These are phyloP conservation scores for Phylloboletellus chloephorus DNA, from an alignment of 1,284 basidiomycete species.

Conservation along the genomic window DNA sequence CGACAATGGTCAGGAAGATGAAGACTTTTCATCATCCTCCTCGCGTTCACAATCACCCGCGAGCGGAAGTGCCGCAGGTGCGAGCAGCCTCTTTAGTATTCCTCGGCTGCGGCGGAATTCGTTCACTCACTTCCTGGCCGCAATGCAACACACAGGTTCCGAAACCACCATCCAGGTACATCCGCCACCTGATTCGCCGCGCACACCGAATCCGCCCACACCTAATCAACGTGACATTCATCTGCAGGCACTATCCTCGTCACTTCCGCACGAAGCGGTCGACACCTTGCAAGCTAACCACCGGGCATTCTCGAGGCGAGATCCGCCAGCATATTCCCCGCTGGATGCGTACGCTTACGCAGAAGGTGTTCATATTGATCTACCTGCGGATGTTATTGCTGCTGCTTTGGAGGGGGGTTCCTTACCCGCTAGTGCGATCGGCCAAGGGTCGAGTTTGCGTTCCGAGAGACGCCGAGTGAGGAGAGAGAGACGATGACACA, in stretches of 20 bases:
- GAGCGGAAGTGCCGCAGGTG: constrained; percentile 56
- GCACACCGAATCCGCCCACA: constrained; percentile 69
- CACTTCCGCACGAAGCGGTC: constrained; percentile 27
- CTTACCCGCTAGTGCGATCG: constrained; percentile 51
- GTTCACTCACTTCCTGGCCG: constrained; percentile 56
- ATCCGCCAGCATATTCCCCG: constrained; percentile 78
- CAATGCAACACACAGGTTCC: constrained; percentile 52
- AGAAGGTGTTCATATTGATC: constrained; percentile 76
- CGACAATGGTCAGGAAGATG: constrained; percentile 22
- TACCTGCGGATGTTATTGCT: constrained; percentile 77
- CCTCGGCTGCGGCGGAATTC: constrained; percentile 56
- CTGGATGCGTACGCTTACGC: constrained; percentile 73
- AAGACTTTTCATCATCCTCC: constrained; percentile 35
- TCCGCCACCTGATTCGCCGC: constrained; percentile 70
- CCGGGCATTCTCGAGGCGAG: constrained; percentile 41
- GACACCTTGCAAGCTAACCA: constrained; percentile 18
- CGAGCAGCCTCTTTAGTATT: constrained; percentile 69
- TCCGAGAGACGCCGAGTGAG: constrained; percentile 55
- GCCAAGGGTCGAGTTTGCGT: constrained; percentile 44
- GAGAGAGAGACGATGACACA: constrained; percentile 44
- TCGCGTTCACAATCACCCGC: constrained; percentile 49
- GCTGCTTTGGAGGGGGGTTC: constrained; percentile 68
- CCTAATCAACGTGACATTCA: constrained; percentile 74
- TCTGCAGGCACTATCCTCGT: constrained; percentile 53
- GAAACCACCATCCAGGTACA: constrained; percentile 64